Evolutionary conservation across 441 rosid species (phyloP).

Genomic region (Populus hybrid): DNA sequence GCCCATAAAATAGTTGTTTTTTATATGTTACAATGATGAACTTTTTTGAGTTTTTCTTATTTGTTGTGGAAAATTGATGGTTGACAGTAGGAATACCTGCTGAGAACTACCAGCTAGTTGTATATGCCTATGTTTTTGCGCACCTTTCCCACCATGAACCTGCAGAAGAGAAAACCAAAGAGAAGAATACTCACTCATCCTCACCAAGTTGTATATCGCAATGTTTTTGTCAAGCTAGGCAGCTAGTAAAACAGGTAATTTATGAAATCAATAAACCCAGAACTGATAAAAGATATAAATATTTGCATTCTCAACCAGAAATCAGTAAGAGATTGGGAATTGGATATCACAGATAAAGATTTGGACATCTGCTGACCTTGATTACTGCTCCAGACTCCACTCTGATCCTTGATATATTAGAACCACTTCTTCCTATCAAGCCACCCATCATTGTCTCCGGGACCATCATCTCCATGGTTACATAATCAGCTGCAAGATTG

Average conservation of each 20-base stretch:
- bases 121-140: conserved; percentile 51
- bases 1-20: background rate
- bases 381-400: conserved; percentile 61
- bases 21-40: background rate
- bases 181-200: background rate
- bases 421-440: conserved; percentile 58
- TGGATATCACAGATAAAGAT: background rate
- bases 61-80: background rate
- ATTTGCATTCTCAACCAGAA: background rate
- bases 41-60: background rate
- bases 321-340: background rate
- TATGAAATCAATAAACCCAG: background rate
- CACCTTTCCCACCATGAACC: conserved; percentile 71
- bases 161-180: conserved; percentile 15
- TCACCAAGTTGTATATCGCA: background rate
- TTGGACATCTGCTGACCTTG: conserved; percentile 37
- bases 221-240: background rate
- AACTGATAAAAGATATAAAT: background rate
- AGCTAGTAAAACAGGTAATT: background rate
- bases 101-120: conserved; percentile 61
- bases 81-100: conserved; percentile 38
- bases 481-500: conserved; percentile 71
- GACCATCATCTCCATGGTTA: conserved; percentile 63
- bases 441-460: conserved; percentile 62
- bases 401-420: conserved; percentile 71